Evolutionary conservation across 768 basidiomycete genomes (phyloP), one percentile per base, ranked within the genome.

Genomic region (Collybiopsis luxurians): DNA sequence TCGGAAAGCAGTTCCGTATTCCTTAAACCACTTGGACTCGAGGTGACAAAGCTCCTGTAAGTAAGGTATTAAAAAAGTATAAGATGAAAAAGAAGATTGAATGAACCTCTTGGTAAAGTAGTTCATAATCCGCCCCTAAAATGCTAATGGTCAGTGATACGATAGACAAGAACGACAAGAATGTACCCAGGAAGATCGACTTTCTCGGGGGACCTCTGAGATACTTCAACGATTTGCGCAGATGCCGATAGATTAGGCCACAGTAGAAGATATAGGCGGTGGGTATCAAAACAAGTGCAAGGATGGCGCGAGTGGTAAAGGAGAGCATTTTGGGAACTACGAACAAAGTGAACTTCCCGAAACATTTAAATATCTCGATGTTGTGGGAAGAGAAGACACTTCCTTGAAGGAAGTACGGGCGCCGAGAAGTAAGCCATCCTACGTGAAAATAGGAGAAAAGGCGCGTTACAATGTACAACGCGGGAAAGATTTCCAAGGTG

Each of bases 1-100:
- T 45, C 43, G 38, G 23, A 45, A 55, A 9, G 53, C 53, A 30
- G 43, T 46, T 6, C 53, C 53, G 30, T 44, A 55, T 26, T 55
- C 53, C 3, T 24, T 26, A 27, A 45, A 31, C 53, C 53, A 55
- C 23, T 43, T 28, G 10, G 9, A 13, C 31, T 43, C 40, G 12
- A 45, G 43, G 23, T 31, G 39, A 13, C 43, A 24, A 7, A 44
- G n/a, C 45, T 55, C 51, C 51, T 53, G 21, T 6, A 40, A 13
- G 19, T 24, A 48, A 11, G 21, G 4, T 2, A 15, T 21, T 19
- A 40, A 10, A n/a, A 38, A 15, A 39, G 36, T 11, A 12, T 30
- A 27, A 11, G n/a, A 11, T 19, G 21, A 44, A 15, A 27, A 13
- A 5, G n/a, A 28, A 7, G 17, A 28, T n/a, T n/a, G n/a, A n/a